Base-by-base conservation (phyloP, 176 grass and related monocot species). In the Aegilops umbellulata region DNA sequence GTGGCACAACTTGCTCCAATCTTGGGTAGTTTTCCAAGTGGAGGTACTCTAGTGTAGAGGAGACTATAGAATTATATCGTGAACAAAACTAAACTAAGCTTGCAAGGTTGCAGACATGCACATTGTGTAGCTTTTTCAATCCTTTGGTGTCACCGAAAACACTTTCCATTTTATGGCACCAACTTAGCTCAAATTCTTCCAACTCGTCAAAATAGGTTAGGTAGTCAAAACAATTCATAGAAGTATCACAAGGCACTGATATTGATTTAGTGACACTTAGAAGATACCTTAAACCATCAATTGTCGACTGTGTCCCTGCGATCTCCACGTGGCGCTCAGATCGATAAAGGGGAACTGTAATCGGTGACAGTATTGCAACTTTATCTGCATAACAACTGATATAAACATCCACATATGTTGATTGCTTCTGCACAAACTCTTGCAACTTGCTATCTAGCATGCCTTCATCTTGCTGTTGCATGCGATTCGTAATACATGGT, bases 201-300 rank as follows among this genome's bases (percentile, higher is more conserved):
- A n/a, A n/a, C n/a, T n/a, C n/a, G n/a, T n/a, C n/a, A n/a, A n/a
- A n/a, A n/a, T n/a, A n/a, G n/a, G n/a, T n/a, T n/a, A n/a, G n/a
- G n/a, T n/a, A n/a, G n/a, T n/a, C n/a, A 42, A 42, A 77, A 0
- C 0, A 0, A 0, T 1, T 8, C 0, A 89, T 7, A n/a, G 7
- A 62, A 41, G 8, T 35, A 23, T 85, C 82, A 49, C 14, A 8
- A 14, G 0, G 62, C 78, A 89, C 10, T 3, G 14, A 17, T 1
- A 89, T 69, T 0, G 83, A 89, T 49, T 49, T 89, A 4, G 47
- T 68, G 49, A 69, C 26, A 8, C 6, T 0, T 0, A 76, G 60
- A 65, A 89, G 69, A 17, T 0, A 0, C 0, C 0, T 0, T 17
- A 89, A 57, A 81, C 82, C 88, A 35, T 9, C 0, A 5, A 47